phyloP scores from a whole-genome alignment of 768 basidiomycete species.

The Lyophyllum semitale region DNA sequence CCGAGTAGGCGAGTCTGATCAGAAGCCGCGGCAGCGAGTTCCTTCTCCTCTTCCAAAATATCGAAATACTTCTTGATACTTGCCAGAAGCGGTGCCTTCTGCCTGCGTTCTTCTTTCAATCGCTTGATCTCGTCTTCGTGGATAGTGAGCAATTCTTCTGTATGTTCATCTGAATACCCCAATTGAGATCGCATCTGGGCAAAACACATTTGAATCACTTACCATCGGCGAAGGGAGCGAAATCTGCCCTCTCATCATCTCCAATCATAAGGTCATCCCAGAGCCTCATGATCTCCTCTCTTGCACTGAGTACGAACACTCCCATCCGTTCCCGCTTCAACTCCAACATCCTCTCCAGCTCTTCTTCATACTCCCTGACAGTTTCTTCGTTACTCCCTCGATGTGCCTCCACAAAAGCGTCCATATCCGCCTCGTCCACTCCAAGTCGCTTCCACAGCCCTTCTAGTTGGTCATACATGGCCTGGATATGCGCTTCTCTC shows the following conservation, averaged over 20 bases:
- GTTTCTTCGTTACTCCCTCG: slow-evolving; percentile 80
- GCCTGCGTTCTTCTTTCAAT: slow-evolving; percentile 79
- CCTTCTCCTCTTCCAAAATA: slow-evolving; percentile 87
- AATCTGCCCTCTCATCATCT: slow-evolving; percentile 79
- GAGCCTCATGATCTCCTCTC: slow-evolving; percentile 76
- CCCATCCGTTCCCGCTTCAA: slow-evolving; percentile 87
- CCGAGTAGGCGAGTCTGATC: slow-evolving; percentile 85
- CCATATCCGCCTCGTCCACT: slow-evolving; percentile 77
- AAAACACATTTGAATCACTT: slow-evolving; percentile 19
- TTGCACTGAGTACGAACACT: slow-evolving; percentile 78
- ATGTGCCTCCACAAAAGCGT: slow-evolving; percentile 88
- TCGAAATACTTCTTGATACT: slow-evolving; percentile 87
- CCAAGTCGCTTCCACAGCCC: slow-evolving; percentile 88
- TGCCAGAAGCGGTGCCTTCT: slow-evolving; percentile 75
- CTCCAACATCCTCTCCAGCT: slow-evolving; percentile 88
- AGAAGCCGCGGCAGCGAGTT: slow-evolving; percentile 76
- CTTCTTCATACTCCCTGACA: slow-evolving; percentile 83
- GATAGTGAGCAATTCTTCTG: slow-evolving; percentile 80
- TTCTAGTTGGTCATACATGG: slow-evolving; percentile 92
- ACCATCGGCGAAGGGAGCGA: slow-evolving; percentile 86
- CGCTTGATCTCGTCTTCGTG: slow-evolving; percentile 86
- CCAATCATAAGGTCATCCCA: slow-evolving; percentile 89
- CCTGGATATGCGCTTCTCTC: slow-evolving; percentile 85
- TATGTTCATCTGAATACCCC: slow-evolving; percentile 69
- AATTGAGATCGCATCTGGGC: neutral